Evolutionary conservation across 2,329 filamentous ascomycete genomes (phyloP).

Genomic region (Clonostachys sp.): DNA sequence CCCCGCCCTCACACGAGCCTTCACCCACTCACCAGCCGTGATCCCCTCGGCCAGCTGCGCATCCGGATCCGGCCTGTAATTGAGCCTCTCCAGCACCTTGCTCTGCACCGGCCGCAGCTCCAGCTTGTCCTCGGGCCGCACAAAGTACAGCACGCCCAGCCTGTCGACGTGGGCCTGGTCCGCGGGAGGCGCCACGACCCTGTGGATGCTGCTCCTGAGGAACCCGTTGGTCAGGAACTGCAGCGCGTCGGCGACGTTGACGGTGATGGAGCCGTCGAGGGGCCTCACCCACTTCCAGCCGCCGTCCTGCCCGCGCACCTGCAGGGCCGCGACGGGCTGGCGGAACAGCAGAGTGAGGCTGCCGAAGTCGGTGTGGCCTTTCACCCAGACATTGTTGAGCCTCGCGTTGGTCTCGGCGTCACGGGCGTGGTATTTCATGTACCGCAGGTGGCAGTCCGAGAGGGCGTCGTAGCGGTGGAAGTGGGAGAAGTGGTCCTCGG

Average conservation of each 20-base stretch:
- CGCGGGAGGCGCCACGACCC: slow-evolving; percentile 33
- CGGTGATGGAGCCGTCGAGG: slow-evolving; percentile 42
- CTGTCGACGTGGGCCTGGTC: slow-evolving; percentile 39
- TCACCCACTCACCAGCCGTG: slow-evolving; percentile 26
- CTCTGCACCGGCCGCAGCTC: slow-evolving; percentile 22
- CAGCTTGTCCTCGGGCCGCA: slow-evolving; percentile 24
- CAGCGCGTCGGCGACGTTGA: slow-evolving; percentile 46
- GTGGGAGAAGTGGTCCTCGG: slow-evolving; percentile 47
- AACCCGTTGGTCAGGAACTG: slow-evolving; percentile 41
- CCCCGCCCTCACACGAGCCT: slow-evolving; percentile 18
- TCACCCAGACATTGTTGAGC: slow-evolving; percentile 25
- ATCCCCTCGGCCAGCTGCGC: slow-evolving; percentile 17
- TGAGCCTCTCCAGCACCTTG: slow-evolving; percentile 21
- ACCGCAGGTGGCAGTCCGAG: slow-evolving; percentile 52
- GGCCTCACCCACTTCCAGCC: slow-evolving; percentile 46
- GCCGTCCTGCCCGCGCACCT: slow-evolving; percentile 35
- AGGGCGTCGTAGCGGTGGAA: slow-evolving; percentile 46
- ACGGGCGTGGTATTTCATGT: slow-evolving; percentile 53
- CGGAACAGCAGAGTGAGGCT: slow-evolving; percentile 52
- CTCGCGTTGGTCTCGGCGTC: slow-evolving; percentile 33
- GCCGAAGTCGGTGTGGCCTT: slow-evolving; percentile 49
- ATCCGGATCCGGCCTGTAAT: slow-evolving; percentile 14
- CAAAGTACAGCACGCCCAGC: slow-evolving; percentile 39
- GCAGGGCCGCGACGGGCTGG: slow-evolving; percentile 51
- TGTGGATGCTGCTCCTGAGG: slow-evolving; percentile 36